A percentile compares a stretch with the other conserved stretches of the same genome.
phyloP scores from a whole-genome alignment of 1,284 basidiomycete species.

The Cryptococcus floricola region DNA sequence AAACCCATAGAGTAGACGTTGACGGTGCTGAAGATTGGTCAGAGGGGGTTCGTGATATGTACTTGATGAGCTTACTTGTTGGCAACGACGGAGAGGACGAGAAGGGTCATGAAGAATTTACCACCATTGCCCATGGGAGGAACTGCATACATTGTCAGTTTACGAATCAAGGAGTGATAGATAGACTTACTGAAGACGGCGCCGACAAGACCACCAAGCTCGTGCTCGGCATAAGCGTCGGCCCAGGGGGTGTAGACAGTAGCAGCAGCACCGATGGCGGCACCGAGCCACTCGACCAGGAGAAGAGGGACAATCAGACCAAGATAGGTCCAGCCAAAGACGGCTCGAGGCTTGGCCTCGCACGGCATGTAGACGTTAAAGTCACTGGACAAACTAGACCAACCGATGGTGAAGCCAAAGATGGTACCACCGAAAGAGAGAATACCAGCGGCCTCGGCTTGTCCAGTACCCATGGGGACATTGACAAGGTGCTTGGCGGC shows the following conservation, averaged over 20 bases:
- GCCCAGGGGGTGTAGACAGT: slow-evolving; percentile 29
- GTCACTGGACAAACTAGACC: slow-evolving; percentile 45
- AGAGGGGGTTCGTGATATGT: slow-evolving; percentile 56
- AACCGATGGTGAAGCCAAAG: slow-evolving; percentile 39
- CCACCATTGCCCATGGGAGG: slow-evolving; percentile 34
- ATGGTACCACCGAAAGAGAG: slow-evolving; percentile 44
- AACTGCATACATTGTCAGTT: slow-evolving; percentile 9
- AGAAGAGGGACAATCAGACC: slow-evolving; percentile 47
- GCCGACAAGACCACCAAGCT: slow-evolving; percentile 47
- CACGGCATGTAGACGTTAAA: slow-evolving; percentile 50
- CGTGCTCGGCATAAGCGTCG: slow-evolving; percentile 26
- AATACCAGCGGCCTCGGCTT: slow-evolving; percentile 36
- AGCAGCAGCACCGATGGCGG: slow-evolving; percentile 42
- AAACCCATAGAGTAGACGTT: slow-evolving; percentile 42
- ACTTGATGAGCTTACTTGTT: slow-evolving; percentile 21
- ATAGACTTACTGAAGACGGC: slow-evolving; percentile 27
- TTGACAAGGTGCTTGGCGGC: slow-evolving; percentile 34
- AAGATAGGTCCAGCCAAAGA: slow-evolving; percentile 46
- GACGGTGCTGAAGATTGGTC: slow-evolving; percentile 57
- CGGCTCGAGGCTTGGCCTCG: slow-evolving; percentile 37
- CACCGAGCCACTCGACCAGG: slow-evolving; percentile 44
- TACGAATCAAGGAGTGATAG: neutral
- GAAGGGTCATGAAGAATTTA: slow-evolving; percentile 39
- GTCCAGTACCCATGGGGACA: slow-evolving; percentile 32
- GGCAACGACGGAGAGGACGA: slow-evolving; percentile 45